Evolutionary conservation across 108 stramenopile species (phyloP), one percentile per base, ranked within the genome.

Genomic region (Cyclotella baltica): DNA sequence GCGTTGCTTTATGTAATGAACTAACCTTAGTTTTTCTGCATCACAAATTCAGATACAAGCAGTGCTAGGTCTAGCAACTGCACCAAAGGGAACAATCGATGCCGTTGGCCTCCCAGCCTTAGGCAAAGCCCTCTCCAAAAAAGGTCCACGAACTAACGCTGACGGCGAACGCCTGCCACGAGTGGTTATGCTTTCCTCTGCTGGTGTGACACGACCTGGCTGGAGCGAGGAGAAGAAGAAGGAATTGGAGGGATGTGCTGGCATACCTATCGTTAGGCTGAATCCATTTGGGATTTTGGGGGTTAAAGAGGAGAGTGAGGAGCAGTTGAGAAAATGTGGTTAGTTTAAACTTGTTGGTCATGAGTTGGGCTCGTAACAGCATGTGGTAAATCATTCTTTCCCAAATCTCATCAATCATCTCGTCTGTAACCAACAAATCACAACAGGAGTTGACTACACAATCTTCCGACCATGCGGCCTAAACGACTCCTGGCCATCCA

Each of bases 221-320:
- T 93, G 95, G 92, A 68, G 72, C 18, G 85, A 91, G 3, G 86
- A 69, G 11, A 96, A 93, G 73, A 91, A 91, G 83, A 22, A 77
- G 61, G 64, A 23, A 23, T 75, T 91, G 15, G 56, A 56, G 16
- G 91, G 94, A 19, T 68, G 89, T 66, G 95, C 94, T 11, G 95
- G 93, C 25, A 96, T 98, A 79, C 97, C 95, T 52, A 98, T 98
- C 71, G 96, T 98, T 3, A 87, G 96, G 57, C 76, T 98, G 70
- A 98, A 98, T 75, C 97, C 97, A 0, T 92, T 92, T 84, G 92
- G 92, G 25, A 96, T 96, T 84, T 85, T 98, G 48, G 90, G 85
- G 58, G 59, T 95, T 0, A 98, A 98, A 79, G 81, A 78, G n/a
- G 81, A 88, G 37, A 86, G 86, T 50, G 95, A 96, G 82, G 73